Base-by-base conservation (phyloP, 805 yeast genomes). In the Komagataella populi region DNA sequence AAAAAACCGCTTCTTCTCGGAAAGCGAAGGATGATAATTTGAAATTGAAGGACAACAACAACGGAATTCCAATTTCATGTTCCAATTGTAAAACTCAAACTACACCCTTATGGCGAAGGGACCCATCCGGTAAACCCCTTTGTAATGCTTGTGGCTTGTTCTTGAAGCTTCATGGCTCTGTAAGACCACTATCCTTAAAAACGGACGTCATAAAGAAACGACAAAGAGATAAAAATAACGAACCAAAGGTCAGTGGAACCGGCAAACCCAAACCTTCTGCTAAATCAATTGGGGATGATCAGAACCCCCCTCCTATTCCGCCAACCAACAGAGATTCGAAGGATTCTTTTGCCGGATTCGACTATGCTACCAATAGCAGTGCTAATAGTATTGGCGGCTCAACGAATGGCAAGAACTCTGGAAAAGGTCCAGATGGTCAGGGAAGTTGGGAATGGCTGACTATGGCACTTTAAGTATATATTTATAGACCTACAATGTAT, bases 71-170 rank as follows among this genome's bases (percentile, higher is more conserved):
- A 10, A 45, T 46, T 3, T 44, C 47, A 4, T 91, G 98, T 66
- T 82, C 91, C 16, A 91, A 91, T 67, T 91, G 99, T 66, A 83
- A 84, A 60, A 91, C 99, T 0, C 80, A 77, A 55, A 89, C 95
- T 16, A 91, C 99, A 0, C 99, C 99, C 1, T 66, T 91, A 16
- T 91, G 99, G 99, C 73, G 99, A 58, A 74, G 97, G 49, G 87
- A 88, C 59, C 89, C 95, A 0, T 87, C 86, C 53, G 97, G 97
- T 1, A 84, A 87, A 60, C 95, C 96, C 0, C 70, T 91, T 53
- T 91, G 98, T 69, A 91, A 91, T 65, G 98, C 99, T 0, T 91
- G 99, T 70, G 99, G 98, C 0, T 70, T 91, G 54, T 91, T 91
- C 59, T 75, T 87, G 60, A 91, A 91, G 65, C 71, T 91, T 22